Evolutionary conservation across 345 rosid genomes (phyloP), one percentile per base, ranked within the genome.

Genomic region (Punica granatum): DNA sequence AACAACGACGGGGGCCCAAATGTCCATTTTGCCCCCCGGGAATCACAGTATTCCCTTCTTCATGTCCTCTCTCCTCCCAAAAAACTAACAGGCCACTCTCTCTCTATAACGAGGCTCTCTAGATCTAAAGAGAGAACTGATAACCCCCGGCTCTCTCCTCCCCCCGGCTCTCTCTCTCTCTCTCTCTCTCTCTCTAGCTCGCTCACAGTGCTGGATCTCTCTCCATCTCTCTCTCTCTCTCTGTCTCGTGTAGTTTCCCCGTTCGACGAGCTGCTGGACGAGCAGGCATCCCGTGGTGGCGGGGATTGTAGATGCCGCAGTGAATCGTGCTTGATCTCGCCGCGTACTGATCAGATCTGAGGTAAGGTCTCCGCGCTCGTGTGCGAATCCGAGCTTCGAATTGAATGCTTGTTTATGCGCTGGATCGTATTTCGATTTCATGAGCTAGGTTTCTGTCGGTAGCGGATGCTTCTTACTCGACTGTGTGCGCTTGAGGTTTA

Each of bases 301-400:
- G 61, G 61, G 2, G 15, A 25, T 56, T 26, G 61, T 26, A 56
- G 33, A 12, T 56, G 61, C 61, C 34, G 11, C 61, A 6, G 61
- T 56, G 61, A 56, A 11, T 41, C 64, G 51, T 0, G 49, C 7
- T 63, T 58, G 72, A 66, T 77, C 72, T 59, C 44, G 46, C 15
- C 42, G 25, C 67, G 66, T 67, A 44, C 77, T 82, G 76, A 82
- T 80, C 81, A 66, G 82, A 84, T 84, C 86, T 76, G 84, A 78
- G 90, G 90, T 86, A 76, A 77, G 59, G 67, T 70, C 7, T 67
- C 12, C n/a, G 49, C 30, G 16, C 67, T 31, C 15, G 31, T 60
- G 30, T 56, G 23, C 65, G 4, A 19, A 23, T 6, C 44, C 37
- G 31, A 60, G 12, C 66, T 51, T 69, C 28, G 35, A 64, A 37